Base-by-base conservation (phyloP, 2,329 filamentous ascomycete species). In the Akanthomyces lecanii region DNA sequence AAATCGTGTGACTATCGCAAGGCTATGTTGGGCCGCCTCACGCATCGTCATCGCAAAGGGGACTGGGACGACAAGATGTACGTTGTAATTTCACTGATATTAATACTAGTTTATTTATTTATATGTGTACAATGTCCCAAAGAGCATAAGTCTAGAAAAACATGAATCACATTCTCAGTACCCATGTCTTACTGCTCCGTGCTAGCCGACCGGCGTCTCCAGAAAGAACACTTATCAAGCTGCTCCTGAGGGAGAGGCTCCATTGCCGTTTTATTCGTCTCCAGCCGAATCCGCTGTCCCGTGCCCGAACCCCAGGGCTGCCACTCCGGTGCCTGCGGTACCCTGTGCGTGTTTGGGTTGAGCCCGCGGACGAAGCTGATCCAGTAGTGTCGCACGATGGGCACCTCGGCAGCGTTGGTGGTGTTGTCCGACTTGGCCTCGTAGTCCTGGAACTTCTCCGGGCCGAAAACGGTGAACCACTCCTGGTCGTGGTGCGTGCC, bases 401-500 rank as follows among this genome's bases (percentile, higher is more conserved):
- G 75, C 2, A 83, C 76, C 2, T 82, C 72, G 3, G 69, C 69
- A 3, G 75, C 74, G 67, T 82, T 81, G 66, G 78, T 78, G n/a
- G 76, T 74, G 48, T 69, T 71, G 67, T 82, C 82, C 66, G 78
- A 79, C 50, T 58, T 63, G 16, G 68, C 71, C 33, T 69, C 71
- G n/a, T 33, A 28, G 1, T 63, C 42, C 60, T 60, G 42, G 67
- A 68, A 28, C 14, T 14, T 14, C 67, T 71, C 61, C 7, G 79
- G 77, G 4, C 81, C 81, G 66, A 82, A 82, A 42, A 84, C 72
- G 63, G 82, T 81, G 40, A 76, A 75, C n/a, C 72, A 71, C 51
- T 83, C 80, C 63, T 77, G 79, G 16, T 79, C 72, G 69, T 84
- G 82, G 30, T 77, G 78, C 3, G 81, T 78, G 30, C 82, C 82